Conservation (phyloP, 2,329 filamentous ascomycete genomes). For the Samsoniella hepiali region DNA sequence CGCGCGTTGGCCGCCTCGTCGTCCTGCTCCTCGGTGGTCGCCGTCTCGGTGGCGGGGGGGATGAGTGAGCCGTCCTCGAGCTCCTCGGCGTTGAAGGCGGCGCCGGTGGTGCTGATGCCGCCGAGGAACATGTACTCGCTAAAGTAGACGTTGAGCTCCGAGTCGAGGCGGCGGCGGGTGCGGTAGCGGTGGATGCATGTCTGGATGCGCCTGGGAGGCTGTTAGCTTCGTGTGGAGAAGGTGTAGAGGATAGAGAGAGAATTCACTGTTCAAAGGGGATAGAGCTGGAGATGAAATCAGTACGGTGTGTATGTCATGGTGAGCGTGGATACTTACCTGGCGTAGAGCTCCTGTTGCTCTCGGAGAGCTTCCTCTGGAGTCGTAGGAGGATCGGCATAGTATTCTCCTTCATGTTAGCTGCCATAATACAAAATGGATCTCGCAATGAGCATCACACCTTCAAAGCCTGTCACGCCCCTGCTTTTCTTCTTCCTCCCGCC, state of each 20-base stretch:
- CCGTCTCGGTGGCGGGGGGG: background rate
- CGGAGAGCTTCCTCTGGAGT: conserved; percentile 65
- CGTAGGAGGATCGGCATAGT: conserved; percentile 74
- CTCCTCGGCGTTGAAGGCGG: conserved; percentile 60
- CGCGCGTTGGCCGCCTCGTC: conserved; percentile 39
- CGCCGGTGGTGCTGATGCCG: conserved; percentile 62
- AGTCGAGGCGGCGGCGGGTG: conserved; percentile 69
- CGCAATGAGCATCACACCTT: conserved; percentile 3
- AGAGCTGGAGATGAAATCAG: background rate
- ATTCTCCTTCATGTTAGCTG: conserved; percentile 45
- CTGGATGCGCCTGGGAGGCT: conserved; percentile 67
- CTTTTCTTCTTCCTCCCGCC: background rate
- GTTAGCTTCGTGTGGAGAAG: background rate
- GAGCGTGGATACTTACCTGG: conserved; percentile 45
- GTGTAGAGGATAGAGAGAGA: background rate
- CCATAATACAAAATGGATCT: background rate
- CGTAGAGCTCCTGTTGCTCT: conserved; percentile 65
- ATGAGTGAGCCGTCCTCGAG: conserved; percentile 56
- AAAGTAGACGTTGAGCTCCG: conserved; percentile 62
- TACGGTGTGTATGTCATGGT: background rate
- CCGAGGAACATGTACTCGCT: conserved; percentile 79
- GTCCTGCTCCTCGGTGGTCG: background rate
- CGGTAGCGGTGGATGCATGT: conserved; percentile 80
- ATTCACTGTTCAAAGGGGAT: background rate
- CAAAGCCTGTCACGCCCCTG: background rate